Conservation (phyloP, 495 filamentous ascomycete genomes). For the Zalerion maritima region DNA sequence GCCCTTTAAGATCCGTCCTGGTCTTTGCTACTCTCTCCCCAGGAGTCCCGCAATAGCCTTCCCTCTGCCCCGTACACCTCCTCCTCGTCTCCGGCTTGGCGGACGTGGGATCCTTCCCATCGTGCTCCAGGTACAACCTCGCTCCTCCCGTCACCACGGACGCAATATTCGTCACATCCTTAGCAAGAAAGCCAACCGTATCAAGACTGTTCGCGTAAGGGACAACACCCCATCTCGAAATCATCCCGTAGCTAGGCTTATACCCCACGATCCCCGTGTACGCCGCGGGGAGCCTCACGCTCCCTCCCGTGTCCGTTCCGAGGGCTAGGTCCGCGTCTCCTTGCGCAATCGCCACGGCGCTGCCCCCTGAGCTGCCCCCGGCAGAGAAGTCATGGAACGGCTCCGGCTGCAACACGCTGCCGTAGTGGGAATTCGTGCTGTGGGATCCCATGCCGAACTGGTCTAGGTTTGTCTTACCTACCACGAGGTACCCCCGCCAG, state of each 20-base stretch:
- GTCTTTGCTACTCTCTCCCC: conserved; percentile 11
- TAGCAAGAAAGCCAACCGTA: conserved; percentile 72
- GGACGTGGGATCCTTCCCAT: conserved; percentile 65
- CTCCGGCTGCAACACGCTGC: conserved; percentile 41
- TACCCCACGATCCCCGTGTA: conserved; percentile 81
- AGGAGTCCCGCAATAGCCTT: conserved; percentile 21
- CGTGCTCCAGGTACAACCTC: conserved; percentile 39
- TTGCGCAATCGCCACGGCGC: conserved; percentile 69
- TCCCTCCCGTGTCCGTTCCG: conserved; percentile 91
- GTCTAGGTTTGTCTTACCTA: conserved; percentile 84
- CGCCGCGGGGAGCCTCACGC: conserved; percentile 79
- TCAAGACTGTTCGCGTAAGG: conserved; percentile 94
- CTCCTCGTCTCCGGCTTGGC: conserved; percentile 39
- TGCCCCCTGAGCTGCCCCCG: conserved; percentile 89
- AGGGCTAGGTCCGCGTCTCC: conserved; percentile 62
- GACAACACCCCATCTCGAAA: conserved; percentile 81
- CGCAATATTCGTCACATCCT: conserved; percentile 29
- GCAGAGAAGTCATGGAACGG: conserved; percentile 40
- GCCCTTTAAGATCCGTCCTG: conserved; percentile 12
- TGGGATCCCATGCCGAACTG: conserved; percentile 98
- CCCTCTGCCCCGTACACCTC: conserved; percentile 33
- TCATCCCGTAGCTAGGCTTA: conserved; percentile 78
- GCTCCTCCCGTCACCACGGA: conserved; percentile 38
- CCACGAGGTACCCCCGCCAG: conserved; percentile 46
- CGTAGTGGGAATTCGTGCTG: conserved; percentile 59